Base-by-base conservation (phyloP, 805 yeast genomes). In the Saccharomycopsis schoenii region DNA sequence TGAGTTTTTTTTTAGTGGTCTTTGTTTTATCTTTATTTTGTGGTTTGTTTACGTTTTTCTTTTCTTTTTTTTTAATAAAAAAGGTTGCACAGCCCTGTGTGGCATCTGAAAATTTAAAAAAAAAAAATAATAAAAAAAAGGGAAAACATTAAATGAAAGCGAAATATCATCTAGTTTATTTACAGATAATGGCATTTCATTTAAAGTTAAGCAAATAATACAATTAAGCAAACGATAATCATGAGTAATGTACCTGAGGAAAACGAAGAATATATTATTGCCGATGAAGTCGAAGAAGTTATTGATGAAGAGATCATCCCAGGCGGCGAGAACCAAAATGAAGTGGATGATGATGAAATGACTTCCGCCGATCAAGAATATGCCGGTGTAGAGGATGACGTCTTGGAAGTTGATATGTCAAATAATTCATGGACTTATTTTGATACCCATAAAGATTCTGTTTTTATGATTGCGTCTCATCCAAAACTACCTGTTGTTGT, bases 391-490 rank as follows among this genome's bases (percentile, higher is more conserved):
- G 68, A 63, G 15, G 66, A 64, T 9, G 68, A 66, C 2, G 60
- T 58, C 40, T 56, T 68, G 24, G 65, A 55, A 17, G 81, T 93
- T 40, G 98, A 63, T 25, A 59, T 60, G 55, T 43, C 61, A 5
- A 62, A 58, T 56, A 64, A 62, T 51, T 62, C 98, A 8, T 82
- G 86, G 75, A 77, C 89, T 0, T 94, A 89, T 72, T 94, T 94
- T 71, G 99, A 94, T 70, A 80, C 81, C 66, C 99, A 94, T 70
- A 79, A 81, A 60, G 99, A 94, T 72, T 89, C 97, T 24, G 55
- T 60, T 40, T 58, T 60, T 40, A 63, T 59, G 50, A 61, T 94
- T n/a, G 82, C 88, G 57, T 76, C 84, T 6, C 97, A 94, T 71
- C 97, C 97, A 47, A 78, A 78, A 6, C 77, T 91, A 62, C 97